Base-by-base conservation (phyloP, 1,284 basidiomycete genomes). In the Heterobasidion parviporum region DNA sequence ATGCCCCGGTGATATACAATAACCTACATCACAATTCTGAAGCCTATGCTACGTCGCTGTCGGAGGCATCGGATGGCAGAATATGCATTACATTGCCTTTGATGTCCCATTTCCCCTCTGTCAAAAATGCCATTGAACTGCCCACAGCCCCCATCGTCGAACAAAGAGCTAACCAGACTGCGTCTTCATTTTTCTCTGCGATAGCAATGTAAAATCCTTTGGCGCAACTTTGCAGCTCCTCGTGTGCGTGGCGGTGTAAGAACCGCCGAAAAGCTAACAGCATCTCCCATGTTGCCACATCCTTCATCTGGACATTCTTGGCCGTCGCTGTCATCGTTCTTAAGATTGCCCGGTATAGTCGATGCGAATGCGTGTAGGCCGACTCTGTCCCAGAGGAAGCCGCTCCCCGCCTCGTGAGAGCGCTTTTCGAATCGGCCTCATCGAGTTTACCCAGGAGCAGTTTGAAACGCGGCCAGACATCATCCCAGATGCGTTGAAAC, bases 401-500 rank as follows among this genome's bases (percentile, higher is more conserved):
- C 10, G 59, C 62, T 4, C 74, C 77, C 12, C 81, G 76, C 47
- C 82, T 74, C 6, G 83, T 73, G 16, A 94, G 72, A 0, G 91
- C 89, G 56, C 70, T 88, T 18, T 72, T 68, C 33, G 73, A 65
- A 63, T 94, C 91, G 12, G 76, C 79, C 16, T 67, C 68, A 49
- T 83, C 79, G 26, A 94, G 77, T 32, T 73, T 74, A 2, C 66
- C 68, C 45, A 95, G 70, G 56, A 94, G 74, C 4, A 61, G 65
- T 44, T 73, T 73, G 64, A 95, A 89, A 33, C 79, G 80, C 1
- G 94, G 94, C 93, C 94, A 96, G 15, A 92, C 80, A 61, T 96
- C 90, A 60, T 95, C 90, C 79, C 92, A 87, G 16, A 97, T 79
- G 52, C 88, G 76, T 34, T 82, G 75, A 50, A 79, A 80, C 88